A percentile compares a stretch with the other conserved stretches of the same genome.
Evolutionary conservation across 306 rosid species (phyloP).

Genomic region (Rosa persica): DNA sequence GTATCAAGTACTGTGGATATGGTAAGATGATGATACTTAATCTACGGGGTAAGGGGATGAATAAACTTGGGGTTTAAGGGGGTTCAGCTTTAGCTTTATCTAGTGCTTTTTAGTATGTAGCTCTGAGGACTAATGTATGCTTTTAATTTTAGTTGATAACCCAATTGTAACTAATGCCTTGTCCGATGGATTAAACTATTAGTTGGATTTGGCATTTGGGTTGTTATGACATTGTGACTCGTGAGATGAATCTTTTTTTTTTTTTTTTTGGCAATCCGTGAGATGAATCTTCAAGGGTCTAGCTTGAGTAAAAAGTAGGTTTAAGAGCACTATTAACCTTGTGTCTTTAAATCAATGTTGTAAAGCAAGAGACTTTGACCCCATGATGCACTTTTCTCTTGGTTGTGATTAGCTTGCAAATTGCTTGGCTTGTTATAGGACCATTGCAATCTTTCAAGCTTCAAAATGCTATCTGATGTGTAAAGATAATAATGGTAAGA

Average conservation of each 20-base stretch:
- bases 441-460: constrained; percentile 9
- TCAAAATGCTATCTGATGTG: neutral
- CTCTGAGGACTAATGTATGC: neutral
- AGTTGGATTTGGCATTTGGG: constrained; percentile 11
- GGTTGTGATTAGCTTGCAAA: neutral
- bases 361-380: neutral
- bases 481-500: constrained; percentile 1
- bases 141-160: neutral
- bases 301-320: neutral
- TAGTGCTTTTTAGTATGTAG: constrained; percentile 20
- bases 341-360: neutral
- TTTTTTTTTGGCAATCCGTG: too few relatives aligned
- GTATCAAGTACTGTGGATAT: constrained; percentile 23
- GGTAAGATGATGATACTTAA: constrained; percentile 2
- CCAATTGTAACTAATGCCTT: neutral
- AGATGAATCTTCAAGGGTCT: neutral
- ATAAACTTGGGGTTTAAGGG: neutral
- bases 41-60: neutral
- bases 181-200: neutral
- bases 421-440: constrained; percentile 1
- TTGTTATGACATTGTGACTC: neutral
- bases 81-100: constrained; percentile 18
- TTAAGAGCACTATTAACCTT: neutral
- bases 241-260: neutral
- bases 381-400: neutral